These are phyloP conservation scores for Colletotrichum sp. DNA, from an alignment of 2,329 filamentous ascomycete species.

Conservation along the genomic window DNA sequence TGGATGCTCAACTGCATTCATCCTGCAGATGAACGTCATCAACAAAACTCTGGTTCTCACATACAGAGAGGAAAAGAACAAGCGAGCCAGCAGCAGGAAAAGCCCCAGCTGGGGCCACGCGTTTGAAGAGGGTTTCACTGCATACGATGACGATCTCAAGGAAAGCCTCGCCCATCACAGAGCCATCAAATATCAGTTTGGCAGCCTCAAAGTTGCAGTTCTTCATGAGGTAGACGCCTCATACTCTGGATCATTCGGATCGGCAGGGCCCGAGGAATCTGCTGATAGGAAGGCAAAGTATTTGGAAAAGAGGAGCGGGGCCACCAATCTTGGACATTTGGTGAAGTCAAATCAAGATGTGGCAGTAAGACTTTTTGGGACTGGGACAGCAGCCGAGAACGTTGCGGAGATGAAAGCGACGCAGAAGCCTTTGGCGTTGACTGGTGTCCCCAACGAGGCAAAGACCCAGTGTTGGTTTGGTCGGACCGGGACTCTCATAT, in stretches of 20 bases:
- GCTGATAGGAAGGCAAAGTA: not conserved
- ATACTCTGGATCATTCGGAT: not conserved
- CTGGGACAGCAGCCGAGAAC: not conserved
- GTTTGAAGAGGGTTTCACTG: not conserved
- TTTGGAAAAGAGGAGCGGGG: not conserved
- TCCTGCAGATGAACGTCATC: not conserved
- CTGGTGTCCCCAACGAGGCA: not conserved
- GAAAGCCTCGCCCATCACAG: conserved; percentile 50
- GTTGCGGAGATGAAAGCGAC: not conserved
- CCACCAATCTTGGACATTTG: not conserved
- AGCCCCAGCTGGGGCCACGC: not conserved
- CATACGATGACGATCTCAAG: not conserved
- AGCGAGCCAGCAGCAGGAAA: not conserved
- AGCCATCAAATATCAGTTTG: conserved; percentile 49
- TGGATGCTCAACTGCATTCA: not conserved
- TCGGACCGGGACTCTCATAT: not conserved
- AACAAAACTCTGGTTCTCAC: not conserved
- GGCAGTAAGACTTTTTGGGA: not conserved
- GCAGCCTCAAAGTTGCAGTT: conserved; percentile 43
- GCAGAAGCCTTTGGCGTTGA: not conserved
- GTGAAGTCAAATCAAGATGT: not conserved
- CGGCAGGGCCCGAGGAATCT: not conserved
- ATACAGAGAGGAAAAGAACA: not conserved
- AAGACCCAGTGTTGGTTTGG: not conserved
- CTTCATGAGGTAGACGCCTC: conserved; percentile 37